Percentiles rank a stretch among this genome's conserved stretches.
Conservation (phyloP, 2,329 filamentous ascomycete species). For the Tetracladium maxilliforme region DNA sequence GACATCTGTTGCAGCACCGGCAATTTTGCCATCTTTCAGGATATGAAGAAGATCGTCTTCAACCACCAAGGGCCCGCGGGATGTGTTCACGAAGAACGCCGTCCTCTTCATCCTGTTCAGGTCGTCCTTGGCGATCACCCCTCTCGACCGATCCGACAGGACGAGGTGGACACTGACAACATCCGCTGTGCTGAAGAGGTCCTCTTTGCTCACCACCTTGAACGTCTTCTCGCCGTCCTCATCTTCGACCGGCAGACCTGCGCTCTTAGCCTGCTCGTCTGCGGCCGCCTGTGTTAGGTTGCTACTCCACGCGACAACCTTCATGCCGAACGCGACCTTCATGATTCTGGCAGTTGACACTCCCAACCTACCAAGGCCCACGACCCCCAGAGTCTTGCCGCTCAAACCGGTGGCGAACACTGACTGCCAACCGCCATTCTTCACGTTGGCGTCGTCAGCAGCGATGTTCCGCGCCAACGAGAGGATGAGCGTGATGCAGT, state of each 20-base stretch:
- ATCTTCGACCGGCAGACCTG: conserved; percentile 39
- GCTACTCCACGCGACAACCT: conserved; percentile 58
- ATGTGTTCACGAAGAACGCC: conserved; percentile 51
- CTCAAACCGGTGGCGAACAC: conserved; percentile 42
- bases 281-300: conserved; percentile 61
- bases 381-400: conserved; percentile 51
- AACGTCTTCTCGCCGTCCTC: conserved; percentile 41
- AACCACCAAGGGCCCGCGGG: conserved; percentile 47
- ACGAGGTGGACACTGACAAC: conserved; percentile 57
- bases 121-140: conserved; percentile 41
- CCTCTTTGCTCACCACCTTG: conserved; percentile 44
- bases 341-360: conserved; percentile 50
- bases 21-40: conserved; percentile 36
- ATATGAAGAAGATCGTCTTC: conserved; percentile 42
- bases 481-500: conserved; percentile 51
- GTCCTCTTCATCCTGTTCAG: conserved; percentile 45
- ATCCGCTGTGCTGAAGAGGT: conserved; percentile 46
- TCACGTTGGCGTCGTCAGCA: conserved; percentile 49
- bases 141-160: conserved; percentile 46
- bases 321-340: conserved; percentile 56
- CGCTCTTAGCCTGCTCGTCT: conserved; percentile 44
- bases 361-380: conserved; percentile 61
- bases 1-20: conserved; percentile 51
- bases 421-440: conserved; percentile 55
- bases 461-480: conserved; percentile 52